Conservation (phyloP, 768 basidiomycete genomes). For the Auricularia auricula-judae region DNA sequence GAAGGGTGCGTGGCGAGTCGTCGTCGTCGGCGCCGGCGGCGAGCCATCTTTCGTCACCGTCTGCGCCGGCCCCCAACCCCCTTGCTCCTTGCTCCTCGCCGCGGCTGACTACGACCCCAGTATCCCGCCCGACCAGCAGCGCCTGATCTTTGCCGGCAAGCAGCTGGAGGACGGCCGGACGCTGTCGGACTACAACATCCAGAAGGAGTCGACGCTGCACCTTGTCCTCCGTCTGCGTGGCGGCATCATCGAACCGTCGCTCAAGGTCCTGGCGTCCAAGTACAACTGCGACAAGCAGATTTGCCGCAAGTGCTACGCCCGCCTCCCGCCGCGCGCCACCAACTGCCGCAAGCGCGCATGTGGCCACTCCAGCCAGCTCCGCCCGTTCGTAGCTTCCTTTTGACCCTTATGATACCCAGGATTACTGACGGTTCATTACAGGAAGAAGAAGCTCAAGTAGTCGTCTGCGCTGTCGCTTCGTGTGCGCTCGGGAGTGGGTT, state of each 20-base stretch:
- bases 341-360: constrained; percentile 97
- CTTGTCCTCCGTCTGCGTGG: constrained; percentile 95
- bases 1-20: constrained; percentile 42
- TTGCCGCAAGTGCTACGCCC: constrained; percentile 99
- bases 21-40: not conserved
- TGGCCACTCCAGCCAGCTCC: constrained; percentile 83
- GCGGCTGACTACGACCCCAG: constrained; percentile 21
- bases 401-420: not conserved
- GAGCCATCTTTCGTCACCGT: not conserved
- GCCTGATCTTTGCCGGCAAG: constrained; percentile 95
- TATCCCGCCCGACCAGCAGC: constrained; percentile 91
- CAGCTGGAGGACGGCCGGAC: constrained; percentile 98
- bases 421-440: constrained; percentile 18
- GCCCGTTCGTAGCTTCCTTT: constrained; percentile 53
- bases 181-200: constrained; percentile 93
- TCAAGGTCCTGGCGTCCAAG: constrained; percentile 93
- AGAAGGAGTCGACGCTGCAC: constrained; percentile 97
- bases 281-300: constrained; percentile 99
- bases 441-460: constrained; percentile 97
- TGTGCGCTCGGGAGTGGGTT: no score
- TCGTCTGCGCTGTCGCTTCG: constrained; percentile 12
- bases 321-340: constrained; percentile 97
- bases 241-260: constrained; percentile 97
- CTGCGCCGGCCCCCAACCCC: no score
- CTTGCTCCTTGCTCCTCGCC: no score